Conservation (phyloP, 169 alveolate species). For the Plasmodium ovale region DNA sequence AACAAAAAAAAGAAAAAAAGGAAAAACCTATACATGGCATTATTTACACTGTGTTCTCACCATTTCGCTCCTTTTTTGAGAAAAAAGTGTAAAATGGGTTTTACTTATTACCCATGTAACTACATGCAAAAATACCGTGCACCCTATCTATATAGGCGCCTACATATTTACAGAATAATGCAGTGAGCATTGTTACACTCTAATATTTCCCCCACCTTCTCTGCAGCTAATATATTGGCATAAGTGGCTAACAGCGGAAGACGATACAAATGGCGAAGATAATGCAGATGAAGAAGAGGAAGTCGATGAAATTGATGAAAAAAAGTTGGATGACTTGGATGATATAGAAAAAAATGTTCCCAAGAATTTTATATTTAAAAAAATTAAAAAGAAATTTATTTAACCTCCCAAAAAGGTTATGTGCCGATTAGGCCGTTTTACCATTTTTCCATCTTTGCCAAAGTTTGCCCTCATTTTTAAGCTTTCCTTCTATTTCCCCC, state of each 20-base stretch:
- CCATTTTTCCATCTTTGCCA: constrained; percentile 11
- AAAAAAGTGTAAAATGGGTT: too few relatives aligned
- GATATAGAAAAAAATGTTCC: constrained; percentile 74
- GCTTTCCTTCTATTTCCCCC: background rate
- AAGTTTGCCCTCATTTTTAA: too few relatives aligned
- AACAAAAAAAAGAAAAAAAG: constrained; percentile 3
- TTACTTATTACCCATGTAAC: too few relatives aligned
- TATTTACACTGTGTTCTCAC: too few relatives aligned
- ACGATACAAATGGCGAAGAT: constrained; percentile 22
- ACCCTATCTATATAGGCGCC: background rate
- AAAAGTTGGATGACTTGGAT: background rate
- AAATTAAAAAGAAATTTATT: constrained; percentile 56
- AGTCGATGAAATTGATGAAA: background rate
- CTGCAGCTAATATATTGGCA: constrained; percentile 72
- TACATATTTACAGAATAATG: background rate
- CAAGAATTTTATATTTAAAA: constrained; percentile 57
- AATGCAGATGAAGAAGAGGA: constrained; percentile 21
- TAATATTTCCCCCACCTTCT: background rate
- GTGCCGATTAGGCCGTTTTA: background rate
- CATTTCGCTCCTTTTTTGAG: too few relatives aligned
- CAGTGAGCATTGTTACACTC: background rate
- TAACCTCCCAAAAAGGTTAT: background rate
- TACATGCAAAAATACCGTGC: background rate
- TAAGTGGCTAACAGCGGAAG: constrained; percentile 52
- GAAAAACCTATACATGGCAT: background rate